Evolutionary conservation across 805 yeast species (phyloP).

Genomic region (Starmera amethionina): DNA sequence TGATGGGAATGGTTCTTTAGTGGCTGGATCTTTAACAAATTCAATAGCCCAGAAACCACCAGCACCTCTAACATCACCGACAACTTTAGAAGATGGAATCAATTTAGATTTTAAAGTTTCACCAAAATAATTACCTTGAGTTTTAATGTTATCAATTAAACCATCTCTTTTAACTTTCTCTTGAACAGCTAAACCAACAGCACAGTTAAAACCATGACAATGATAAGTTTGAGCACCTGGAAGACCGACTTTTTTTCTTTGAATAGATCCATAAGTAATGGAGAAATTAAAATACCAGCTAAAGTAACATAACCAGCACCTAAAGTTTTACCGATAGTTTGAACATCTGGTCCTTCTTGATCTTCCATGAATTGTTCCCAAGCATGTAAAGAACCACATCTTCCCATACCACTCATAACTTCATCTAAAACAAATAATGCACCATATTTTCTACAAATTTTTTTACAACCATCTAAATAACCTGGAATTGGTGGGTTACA

Average conservation of each 20-base stretch:
- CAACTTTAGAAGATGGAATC: slow-evolving; percentile 20
- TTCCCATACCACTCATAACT: slow-evolving; percentile 47
- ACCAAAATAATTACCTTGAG: slow-evolving; percentile 35
- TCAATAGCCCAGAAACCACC: slow-evolving; percentile 50
- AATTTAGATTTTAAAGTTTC: slow-evolving; percentile 21
- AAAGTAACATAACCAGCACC: slow-evolving; percentile 40
- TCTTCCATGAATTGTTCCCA: slow-evolving; percentile 31
- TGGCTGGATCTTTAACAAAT: slow-evolving; percentile 34
- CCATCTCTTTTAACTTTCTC: slow-evolving; percentile 25
- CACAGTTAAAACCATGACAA: slow-evolving; percentile 35
- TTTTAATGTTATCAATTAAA: slow-evolving; percentile 29
- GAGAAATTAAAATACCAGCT: slow-evolving; percentile 31
- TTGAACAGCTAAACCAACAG: slow-evolving; percentile 37
- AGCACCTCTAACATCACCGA: slow-evolving; percentile 44
- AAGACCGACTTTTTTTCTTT: slow-evolving; percentile 17
- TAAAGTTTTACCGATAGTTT: slow-evolving; percentile 37
- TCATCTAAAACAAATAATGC: slow-evolving; percentile 41
- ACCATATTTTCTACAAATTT: slow-evolving; percentile 41
- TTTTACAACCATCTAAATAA: slow-evolving; percentile 34
- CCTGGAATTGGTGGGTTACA: slow-evolving; percentile 32
- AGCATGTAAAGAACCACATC: slow-evolving; percentile 37
- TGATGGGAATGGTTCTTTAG: slow-evolving; percentile 35
- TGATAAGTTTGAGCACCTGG: slow-evolving; percentile 42
- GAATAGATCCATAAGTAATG: slow-evolving; percentile 26
- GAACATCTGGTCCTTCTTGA: slow-evolving; percentile 35